Conservation (phyloP, 2,329 filamentous ascomycete species). For the Fusarium zealandicum region DNA sequence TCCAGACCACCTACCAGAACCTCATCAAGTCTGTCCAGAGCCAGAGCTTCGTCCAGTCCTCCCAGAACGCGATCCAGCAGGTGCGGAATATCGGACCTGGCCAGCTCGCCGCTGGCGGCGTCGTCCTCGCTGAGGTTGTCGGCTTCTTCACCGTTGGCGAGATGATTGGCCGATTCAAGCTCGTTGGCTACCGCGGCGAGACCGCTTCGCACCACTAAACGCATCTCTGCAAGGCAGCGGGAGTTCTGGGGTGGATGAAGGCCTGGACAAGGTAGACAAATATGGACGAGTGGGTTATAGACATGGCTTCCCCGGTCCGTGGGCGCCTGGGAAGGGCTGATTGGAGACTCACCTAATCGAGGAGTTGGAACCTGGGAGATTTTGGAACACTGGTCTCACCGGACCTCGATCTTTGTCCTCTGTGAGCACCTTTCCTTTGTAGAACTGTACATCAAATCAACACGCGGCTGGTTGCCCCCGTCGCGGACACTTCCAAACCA, state of each 20-base stretch:
- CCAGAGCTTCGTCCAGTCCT: constrained; percentile 63
- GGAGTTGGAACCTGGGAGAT: constrained; percentile 35
- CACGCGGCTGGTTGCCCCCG: constrained; percentile 23
- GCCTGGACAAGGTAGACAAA: constrained; percentile 29
- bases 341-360: constrained; percentile 36
- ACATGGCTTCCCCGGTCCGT: constrained; percentile 29
- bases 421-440: constrained; percentile 44
- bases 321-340: constrained; percentile 31
- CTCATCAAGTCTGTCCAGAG: constrained; percentile 74
- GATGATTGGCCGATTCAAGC: constrained; percentile 94
- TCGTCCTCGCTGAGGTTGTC: constrained; percentile 84
- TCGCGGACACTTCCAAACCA: constrained; percentile 29
- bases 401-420: constrained; percentile 38
- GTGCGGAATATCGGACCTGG: constrained; percentile 74
- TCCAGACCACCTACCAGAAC: constrained; percentile 87
- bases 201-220: constrained; percentile 65
- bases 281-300: constrained; percentile 35
- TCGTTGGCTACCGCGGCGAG: constrained; percentile 89
- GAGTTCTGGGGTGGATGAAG: constrained; percentile 20
- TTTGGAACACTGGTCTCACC: constrained; percentile 31
- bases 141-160: constrained; percentile 98
- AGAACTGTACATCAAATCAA: constrained; percentile 46
- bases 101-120: constrained; percentile 75
- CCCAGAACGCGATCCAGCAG: constrained; percentile 61
- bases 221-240: constrained; percentile 16